Evolutionary conservation across 2,329 filamentous ascomycete genomes (phyloP).

Genomic region (Penicillium psychrosexuale): DNA sequence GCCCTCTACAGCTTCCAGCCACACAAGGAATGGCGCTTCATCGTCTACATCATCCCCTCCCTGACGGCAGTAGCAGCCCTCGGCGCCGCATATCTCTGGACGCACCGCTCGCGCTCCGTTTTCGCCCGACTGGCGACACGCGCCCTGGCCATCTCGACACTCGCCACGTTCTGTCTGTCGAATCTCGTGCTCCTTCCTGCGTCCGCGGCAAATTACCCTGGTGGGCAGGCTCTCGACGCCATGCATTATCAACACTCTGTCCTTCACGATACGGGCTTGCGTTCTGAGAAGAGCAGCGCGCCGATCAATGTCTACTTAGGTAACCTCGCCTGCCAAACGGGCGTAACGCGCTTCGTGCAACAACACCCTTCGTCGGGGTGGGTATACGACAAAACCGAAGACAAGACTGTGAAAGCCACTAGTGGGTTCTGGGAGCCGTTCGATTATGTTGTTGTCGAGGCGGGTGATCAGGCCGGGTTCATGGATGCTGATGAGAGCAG

Average conservation of each 20-base stretch:
- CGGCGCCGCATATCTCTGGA: constrained; percentile 68
- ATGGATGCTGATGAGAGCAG: constrained; percentile 34
- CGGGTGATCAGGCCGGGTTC: constrained; percentile 21
- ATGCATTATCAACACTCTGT: constrained; percentile 34
- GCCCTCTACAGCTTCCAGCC: constrained; percentile 81
- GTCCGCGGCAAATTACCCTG: constrained; percentile 90
- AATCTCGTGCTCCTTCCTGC: constrained; percentile 70
- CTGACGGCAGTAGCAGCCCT: constrained; percentile 75
- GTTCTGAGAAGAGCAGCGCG: neutral
- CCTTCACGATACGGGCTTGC: neutral
- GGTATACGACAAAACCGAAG: constrained; percentile 61
- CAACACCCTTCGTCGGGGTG: constrained; percentile 39
- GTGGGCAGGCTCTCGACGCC: constrained; percentile 68
- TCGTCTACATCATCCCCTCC: constrained; percentile 80
- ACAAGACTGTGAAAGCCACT: constrained; percentile 47
- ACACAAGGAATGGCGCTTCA: constrained; percentile 95
- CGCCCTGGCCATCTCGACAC: constrained; percentile 57
- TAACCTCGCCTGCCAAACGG: constrained; percentile 62
- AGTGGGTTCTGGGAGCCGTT: constrained; percentile 57
- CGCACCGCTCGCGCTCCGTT: constrained; percentile 60
- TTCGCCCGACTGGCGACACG: constrained; percentile 56
- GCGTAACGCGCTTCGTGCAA: constrained; percentile 59
- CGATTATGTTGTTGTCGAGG: constrained; percentile 58
- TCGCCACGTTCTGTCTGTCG: constrained; percentile 60
- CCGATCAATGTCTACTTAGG: constrained; percentile 51